Conservation (phyloP, 176 grass and related monocot species). For the Oryza longistaminata region DNA sequence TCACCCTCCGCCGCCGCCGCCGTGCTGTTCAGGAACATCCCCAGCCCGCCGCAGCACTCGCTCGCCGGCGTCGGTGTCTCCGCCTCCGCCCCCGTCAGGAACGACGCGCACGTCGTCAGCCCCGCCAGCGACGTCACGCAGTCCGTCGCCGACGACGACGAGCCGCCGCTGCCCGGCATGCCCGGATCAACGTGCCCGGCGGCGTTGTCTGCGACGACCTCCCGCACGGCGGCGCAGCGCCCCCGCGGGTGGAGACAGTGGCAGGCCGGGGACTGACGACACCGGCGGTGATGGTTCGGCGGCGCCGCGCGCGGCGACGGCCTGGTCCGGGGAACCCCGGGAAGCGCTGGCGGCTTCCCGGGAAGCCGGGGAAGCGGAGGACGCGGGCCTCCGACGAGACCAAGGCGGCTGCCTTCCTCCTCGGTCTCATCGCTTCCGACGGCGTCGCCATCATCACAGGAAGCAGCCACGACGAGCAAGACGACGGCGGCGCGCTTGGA, state of each 20-base stretch:
- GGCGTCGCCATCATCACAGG: neutral
- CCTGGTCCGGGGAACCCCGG: conserved; percentile 24
- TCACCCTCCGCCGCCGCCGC: neutral
- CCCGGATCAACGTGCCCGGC: conserved; percentile 30
- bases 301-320: neutral
- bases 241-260: neutral
- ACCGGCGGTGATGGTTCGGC: neutral
- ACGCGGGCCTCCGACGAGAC: neutral
- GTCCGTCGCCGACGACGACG: neutral
- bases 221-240: neutral
- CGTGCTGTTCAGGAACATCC: conserved; percentile 42
- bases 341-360: conserved; percentile 36
- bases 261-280: neutral
- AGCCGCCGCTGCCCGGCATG: neutral
- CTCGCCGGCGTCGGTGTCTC: conserved; percentile 49
- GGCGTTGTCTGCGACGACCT: neutral
- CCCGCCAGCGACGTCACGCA: conserved; percentile 55
- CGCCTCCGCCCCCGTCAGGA: conserved; percentile 42
- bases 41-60: conserved; percentile 44
- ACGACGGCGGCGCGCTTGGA: neutral
- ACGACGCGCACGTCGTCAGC: conserved; percentile 52
- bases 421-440: neutral
- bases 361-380: conserved; percentile 15
- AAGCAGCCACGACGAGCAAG: neutral
- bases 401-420: neutral